Evolutionary conservation across 495 filamentous ascomycete genomes (phyloP).

Genomic region (Talaromyces ruber): DNA sequence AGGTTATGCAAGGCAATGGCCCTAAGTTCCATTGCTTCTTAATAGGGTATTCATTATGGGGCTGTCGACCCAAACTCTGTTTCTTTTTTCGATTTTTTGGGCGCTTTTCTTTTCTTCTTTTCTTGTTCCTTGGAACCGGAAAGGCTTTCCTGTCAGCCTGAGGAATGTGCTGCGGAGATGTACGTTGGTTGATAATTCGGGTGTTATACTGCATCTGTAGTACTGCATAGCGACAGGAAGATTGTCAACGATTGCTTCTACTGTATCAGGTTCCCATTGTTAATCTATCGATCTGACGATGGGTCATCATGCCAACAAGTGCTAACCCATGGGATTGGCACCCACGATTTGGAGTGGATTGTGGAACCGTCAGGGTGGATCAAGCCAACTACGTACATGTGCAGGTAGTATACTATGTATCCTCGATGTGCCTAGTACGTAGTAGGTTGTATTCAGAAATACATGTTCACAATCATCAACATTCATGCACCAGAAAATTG

Average conservation of each 20-base stretch:
- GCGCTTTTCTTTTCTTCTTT: not conserved
- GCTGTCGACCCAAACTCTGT: not conserved
- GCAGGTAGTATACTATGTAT: not conserved
- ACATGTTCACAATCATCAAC: not conserved
- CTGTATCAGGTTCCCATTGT: not conserved
- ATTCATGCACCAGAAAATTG: not conserved
- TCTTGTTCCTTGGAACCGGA: not conserved
- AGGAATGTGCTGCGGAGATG: not conserved
- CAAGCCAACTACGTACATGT: not conserved
- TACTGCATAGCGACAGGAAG: not conserved
- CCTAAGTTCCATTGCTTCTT: not conserved
- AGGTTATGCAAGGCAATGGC: constrained; percentile 1
- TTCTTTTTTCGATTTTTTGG: not conserved
- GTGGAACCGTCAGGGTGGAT: not conserved
- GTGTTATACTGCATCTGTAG: not conserved
- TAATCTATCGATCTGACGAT: not conserved
- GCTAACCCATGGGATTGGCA: not conserved
- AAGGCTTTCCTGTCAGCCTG: too few species aligned
- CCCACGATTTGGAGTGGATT: constrained; percentile 2
- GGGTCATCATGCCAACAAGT: not conserved
- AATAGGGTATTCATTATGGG: not conserved
- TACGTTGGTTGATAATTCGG: not conserved
- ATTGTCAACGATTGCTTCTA: not conserved
- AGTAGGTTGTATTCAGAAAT: not conserved
- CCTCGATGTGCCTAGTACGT: not conserved